These are phyloP conservation scores for Annulohypoxylon truncatum DNA, from an alignment of 2,329 filamentous ascomycete genomes.

Conservation along the genomic window DNA sequence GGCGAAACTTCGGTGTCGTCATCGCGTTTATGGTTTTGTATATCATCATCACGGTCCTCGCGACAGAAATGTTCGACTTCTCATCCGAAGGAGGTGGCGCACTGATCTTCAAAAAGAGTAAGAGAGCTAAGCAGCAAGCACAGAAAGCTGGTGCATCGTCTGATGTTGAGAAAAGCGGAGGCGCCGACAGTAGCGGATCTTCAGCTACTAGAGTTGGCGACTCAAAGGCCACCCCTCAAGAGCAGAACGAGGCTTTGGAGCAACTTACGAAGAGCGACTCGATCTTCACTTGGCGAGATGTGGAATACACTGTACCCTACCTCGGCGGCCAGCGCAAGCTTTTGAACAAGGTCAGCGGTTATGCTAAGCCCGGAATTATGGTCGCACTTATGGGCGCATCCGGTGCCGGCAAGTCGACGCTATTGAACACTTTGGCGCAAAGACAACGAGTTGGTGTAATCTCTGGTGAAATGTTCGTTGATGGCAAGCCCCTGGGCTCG, in stretches of 20 bases:
- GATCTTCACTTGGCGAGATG: slow-evolving; percentile 77
- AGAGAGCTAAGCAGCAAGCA: slow-evolving; percentile 65
- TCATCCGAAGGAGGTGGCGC: slow-evolving; percentile 72
- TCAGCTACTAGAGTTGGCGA: slow-evolving; percentile 35
- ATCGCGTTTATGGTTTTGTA: slow-evolving; percentile 82
- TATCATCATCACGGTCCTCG: slow-evolving; percentile 75
- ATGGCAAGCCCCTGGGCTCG: slow-evolving; percentile 69
- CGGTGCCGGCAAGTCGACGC: slow-evolving; percentile 85
- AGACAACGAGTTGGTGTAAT: slow-evolving; percentile 74
- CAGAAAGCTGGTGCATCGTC: slow-evolving; percentile 55
- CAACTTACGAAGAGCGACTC: slow-evolving; percentile 68
- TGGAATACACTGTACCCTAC: slow-evolving; percentile 79
- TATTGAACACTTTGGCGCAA: slow-evolving; percentile 81
- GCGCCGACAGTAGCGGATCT: slow-evolving; percentile 44
- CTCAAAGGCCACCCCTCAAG: slow-evolving; percentile 32
- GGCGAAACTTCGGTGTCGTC: slow-evolving; percentile 83
- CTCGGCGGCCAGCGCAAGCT: slow-evolving; percentile 70
- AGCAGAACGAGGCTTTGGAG: slow-evolving; percentile 53
- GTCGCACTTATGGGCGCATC: slow-evolving; percentile 84
- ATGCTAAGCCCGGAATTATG: slow-evolving; percentile 82
- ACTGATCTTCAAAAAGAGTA: slow-evolving; percentile 77
- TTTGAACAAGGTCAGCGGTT: slow-evolving; percentile 78
- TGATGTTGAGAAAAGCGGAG: slow-evolving; percentile 69
- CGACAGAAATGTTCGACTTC: slow-evolving; percentile 76
- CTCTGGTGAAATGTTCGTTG: slow-evolving; percentile 77